Evolutionary conservation across 257 asterid genomes (phyloP).

Genomic region (Solanum chmielewskii): DNA sequence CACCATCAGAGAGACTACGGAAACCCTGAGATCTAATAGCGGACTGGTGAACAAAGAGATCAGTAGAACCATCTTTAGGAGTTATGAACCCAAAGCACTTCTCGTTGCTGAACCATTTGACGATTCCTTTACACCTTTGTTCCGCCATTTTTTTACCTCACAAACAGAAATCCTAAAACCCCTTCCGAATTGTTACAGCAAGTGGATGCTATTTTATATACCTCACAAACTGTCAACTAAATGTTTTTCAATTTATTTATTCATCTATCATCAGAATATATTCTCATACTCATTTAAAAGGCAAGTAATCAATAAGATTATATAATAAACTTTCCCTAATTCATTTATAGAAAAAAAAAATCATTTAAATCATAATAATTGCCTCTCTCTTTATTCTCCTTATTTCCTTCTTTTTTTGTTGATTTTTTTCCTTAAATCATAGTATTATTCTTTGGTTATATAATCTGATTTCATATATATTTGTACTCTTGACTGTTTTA

Average conservation of each 20-base stretch:
- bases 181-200: not conserved
- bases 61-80: conserved; percentile 60
- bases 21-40: conserved; percentile 59
- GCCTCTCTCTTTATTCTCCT: not conserved
- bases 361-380: not conserved
- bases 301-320: not conserved
- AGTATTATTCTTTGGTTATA: not conserved
- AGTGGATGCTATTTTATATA: not conserved
- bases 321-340: not conserved
- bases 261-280: not conserved
- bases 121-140: conserved; percentile 38
- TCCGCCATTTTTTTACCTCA: conserved; percentile 11
- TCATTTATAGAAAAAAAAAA: not conserved
- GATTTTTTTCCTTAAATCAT: not conserved
- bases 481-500: no score
- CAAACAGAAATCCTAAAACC: not conserved
- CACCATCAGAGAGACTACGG: conserved; percentile 66
- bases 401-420: not conserved
- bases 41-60: conserved; percentile 76
- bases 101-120: conserved; percentile 76
- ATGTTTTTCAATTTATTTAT: no score
- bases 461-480: not conserved
- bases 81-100: conserved; percentile 83
- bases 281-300: not conserved
- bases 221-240: not conserved